phyloP scores from a whole-genome alignment of 768 basidiomycete genomes.

The Leccinellum luteum region DNA sequence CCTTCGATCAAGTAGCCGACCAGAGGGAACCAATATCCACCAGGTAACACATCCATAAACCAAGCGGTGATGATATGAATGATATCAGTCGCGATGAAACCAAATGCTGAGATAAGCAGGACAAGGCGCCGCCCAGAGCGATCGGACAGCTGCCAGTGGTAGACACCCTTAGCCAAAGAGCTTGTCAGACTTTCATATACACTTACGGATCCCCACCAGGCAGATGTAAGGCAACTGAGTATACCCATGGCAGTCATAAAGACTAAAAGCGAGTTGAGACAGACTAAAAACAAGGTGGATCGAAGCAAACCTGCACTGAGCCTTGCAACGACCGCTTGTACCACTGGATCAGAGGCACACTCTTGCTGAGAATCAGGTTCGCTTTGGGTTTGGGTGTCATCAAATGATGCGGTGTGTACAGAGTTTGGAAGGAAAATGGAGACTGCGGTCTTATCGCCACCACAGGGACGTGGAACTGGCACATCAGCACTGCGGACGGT shows the following conservation, averaged over 20 bases:
- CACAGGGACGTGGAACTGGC: not conserved
- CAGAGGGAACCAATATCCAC: constrained; percentile 79
- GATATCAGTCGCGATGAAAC: constrained; percentile 60
- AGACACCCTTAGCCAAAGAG: not conserved
- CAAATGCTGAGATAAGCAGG: constrained; percentile 58
- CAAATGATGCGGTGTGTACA: not conserved
- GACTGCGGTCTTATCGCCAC: not conserved
- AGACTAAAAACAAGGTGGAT: not conserved
- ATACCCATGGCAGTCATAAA: constrained; percentile 67
- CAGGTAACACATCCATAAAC: constrained; percentile 61
- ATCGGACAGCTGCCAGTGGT: constrained; percentile 72
- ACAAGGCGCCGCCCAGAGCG: constrained; percentile 67
- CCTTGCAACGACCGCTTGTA: constrained; percentile 69
- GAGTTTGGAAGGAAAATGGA: constrained; percentile 3
- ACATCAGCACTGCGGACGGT: not conserved
- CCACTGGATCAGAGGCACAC: constrained; percentile 68
- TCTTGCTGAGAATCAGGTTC: constrained; percentile 16
- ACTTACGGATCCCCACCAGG: constrained; percentile 83
- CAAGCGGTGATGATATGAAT: constrained; percentile 64
- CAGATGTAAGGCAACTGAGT: constrained; percentile 74
- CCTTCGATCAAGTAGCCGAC: constrained; percentile 68
- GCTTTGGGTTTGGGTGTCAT: not conserved
- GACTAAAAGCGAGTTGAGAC: constrained; percentile 37
- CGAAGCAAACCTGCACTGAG: constrained; percentile 53
- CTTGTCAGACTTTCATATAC: not conserved